Conservation (phyloP, 176 grass and related monocot genomes). For the Areca catechu region DNA sequence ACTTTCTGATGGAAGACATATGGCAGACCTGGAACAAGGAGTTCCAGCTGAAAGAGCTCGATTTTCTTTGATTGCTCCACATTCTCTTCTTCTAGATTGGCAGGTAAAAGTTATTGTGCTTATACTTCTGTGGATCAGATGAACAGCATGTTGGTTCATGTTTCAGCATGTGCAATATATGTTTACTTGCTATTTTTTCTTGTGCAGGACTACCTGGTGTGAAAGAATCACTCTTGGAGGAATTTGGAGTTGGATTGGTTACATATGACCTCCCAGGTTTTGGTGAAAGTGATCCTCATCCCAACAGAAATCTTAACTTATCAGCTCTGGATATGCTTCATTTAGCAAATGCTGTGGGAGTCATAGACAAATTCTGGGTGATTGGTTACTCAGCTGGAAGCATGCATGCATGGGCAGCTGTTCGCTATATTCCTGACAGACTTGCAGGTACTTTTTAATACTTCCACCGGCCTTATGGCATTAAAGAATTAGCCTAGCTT, state of each 20-base stretch:
- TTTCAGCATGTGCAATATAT: no score
- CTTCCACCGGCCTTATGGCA: no score
- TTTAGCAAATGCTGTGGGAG: conserved; percentile 52
- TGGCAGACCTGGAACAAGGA: conserved; percentile 7
- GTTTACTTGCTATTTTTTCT: conserved; percentile 5
- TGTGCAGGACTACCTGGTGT: conserved; percentile 78
- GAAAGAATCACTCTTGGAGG: conserved; percentile 54
- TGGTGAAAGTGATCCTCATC: conserved; percentile 97
- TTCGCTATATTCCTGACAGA: conserved; percentile 81
- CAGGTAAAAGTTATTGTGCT: neutral
- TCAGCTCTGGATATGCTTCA: conserved; percentile 93
- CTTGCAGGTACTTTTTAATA: conserved; percentile 43
- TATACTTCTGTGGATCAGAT: no score
- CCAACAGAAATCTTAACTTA: conserved; percentile 65
- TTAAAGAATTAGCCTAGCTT: no score
- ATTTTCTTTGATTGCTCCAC: conserved; percentile 16
- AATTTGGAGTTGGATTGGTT: conserved; percentile 81
- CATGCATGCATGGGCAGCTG: conserved; percentile 95
- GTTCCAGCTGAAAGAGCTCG: conserved; percentile 9
- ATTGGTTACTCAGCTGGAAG: conserved; percentile 78
- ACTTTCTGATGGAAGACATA: conserved; percentile 9
- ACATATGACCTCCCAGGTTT: conserved; percentile 98
- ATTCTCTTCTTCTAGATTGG: conserved; percentile 10
- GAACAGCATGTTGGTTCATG: no score
- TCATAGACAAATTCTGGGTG: conserved; percentile 76